Evolutionary conservation across 2,329 filamentous ascomycete species (phyloP).

Genomic region (Fusarium luffae): DNA sequence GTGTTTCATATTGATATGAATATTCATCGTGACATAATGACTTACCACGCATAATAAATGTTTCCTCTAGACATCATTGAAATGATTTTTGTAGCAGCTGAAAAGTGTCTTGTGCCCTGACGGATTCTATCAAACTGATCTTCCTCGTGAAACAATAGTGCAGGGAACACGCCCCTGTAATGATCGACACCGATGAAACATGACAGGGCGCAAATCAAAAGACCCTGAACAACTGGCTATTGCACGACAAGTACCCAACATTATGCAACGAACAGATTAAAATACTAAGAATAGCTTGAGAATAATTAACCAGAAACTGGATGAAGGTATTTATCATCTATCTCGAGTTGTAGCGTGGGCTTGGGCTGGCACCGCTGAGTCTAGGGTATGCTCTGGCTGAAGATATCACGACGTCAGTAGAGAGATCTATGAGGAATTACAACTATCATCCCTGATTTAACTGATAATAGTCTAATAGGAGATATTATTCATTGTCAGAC

Average conservation of each 20-base stretch:
- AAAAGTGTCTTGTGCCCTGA: not conserved
- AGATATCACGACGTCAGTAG: not conserved
- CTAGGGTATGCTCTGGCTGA: not conserved
- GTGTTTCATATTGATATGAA: not conserved
- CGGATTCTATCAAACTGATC: not conserved
- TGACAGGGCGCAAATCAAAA: not conserved
- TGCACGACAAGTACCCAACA: not conserved
- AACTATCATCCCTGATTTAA: not conserved
- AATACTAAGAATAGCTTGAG: not conserved
- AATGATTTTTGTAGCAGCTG: not conserved
- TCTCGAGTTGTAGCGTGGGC: not conserved
- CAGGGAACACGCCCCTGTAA: not conserved
- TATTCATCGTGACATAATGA: not conserved
- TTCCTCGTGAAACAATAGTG: not conserved
- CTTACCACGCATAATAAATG: not conserved
- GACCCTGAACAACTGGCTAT: not conserved
- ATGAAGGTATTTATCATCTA: not conserved
- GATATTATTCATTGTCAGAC: not conserved
- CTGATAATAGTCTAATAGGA: not conserved
- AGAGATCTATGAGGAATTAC: not conserved
- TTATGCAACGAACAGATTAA: not conserved
- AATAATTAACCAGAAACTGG: not conserved
- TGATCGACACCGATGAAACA: constrained; percentile 1
- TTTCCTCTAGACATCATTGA: not conserved
- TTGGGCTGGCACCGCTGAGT: not conserved